These are phyloP conservation scores for Rhizomucor pusillus DNA, from an alignment of 371 early-diverging fungal genomes.

Conservation along the genomic window DNA sequence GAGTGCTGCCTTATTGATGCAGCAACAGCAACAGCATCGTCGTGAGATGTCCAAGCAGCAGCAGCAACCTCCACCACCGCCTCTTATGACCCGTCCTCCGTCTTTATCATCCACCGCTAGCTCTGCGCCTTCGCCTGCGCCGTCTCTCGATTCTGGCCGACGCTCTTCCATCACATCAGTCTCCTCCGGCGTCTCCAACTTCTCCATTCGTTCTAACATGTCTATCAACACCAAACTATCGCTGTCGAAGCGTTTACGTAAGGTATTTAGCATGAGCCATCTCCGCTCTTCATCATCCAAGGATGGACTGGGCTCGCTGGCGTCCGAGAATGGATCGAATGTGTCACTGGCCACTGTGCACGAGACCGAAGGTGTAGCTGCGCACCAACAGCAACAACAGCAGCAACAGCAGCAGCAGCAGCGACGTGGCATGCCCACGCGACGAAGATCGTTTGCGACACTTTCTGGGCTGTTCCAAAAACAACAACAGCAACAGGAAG, in stretches of 20 bases:
- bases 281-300: slow-evolving; percentile 15
- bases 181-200: slow-evolving; percentile 20
- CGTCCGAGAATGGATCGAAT: slow-evolving; percentile 5
- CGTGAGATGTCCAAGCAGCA: slow-evolving; percentile 8
- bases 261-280: slow-evolving; percentile 50
- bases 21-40: slow-evolving; percentile 15
- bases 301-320: slow-evolving; percentile 10
- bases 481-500: background rate
- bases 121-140: slow-evolving; percentile 8
- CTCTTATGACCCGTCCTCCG: background rate
- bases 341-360: slow-evolving; percentile 10
- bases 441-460: slow-evolving; percentile 44
- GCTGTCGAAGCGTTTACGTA: slow-evolving; percentile 42
- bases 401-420: slow-evolving; percentile 6
- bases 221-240: slow-evolving; percentile 35
- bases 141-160: slow-evolving; percentile 18
- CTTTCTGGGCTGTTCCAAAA: slow-evolving; percentile 34
- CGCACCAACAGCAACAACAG: background rate
- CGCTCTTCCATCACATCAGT: slow-evolving; percentile 38
- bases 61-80: slow-evolving; percentile 10
- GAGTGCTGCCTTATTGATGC: slow-evolving; percentile 12
- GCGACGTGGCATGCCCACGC: slow-evolving; percentile 16
- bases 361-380: slow-evolving; percentile 7
- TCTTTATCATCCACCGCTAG: slow-evolving; percentile 9
- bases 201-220: slow-evolving; percentile 28